Evolutionary conservation across 2,329 filamentous ascomycete species (phyloP), one percentile per base, ranked within the genome.

Genomic region (Venturia effusa): DNA sequence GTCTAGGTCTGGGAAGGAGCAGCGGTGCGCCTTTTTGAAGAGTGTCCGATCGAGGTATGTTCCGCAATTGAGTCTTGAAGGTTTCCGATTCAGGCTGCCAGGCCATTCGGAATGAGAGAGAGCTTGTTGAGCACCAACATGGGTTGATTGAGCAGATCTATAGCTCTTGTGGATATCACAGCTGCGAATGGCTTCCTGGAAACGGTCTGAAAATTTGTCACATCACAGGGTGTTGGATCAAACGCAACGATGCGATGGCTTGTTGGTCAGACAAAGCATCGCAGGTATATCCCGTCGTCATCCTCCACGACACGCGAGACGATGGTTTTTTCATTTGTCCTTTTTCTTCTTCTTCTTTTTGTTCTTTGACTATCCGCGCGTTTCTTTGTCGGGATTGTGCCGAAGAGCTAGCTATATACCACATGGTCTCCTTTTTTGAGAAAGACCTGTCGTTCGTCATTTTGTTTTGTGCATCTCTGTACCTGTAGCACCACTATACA

Each of bases 1-100:
- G 76, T 72, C 84, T 59, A 34, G 61, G 61, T 19, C 22, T 48
- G 22, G 61, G 45, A 17, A 59, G 61, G 19, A 60, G 24, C n/a
- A 60, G 37, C 27, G 59, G 59, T 19, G 59, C 59, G 37, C 59
- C 59, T 41, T 60, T 60, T 15, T 60, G 37, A 60, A n/a, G 17
- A 11, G 17, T 5, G 22, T 15, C 4, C 5, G 24, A 51, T 51
- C 45, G 45, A 51, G 22, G 22, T 51, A 27, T 27, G 45, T 51
- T 27, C 15, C 5, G 45, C 45, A 27, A 48, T 24, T 10, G 22
- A 15, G 19, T n/a, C n/a, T 34, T 17, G 8, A 4, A 57, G 1
- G 15, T 32, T 22, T 34, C 34, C 19, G 51, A 19, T n/a, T 34
- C 51, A 17, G 30, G 51, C 17, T 3, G 15, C 30, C 27, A 57